These are phyloP conservation scores for Sugiyamaella sp. DNA, from an alignment of 1,139 yeast genomes.

Conservation along the genomic window DNA sequence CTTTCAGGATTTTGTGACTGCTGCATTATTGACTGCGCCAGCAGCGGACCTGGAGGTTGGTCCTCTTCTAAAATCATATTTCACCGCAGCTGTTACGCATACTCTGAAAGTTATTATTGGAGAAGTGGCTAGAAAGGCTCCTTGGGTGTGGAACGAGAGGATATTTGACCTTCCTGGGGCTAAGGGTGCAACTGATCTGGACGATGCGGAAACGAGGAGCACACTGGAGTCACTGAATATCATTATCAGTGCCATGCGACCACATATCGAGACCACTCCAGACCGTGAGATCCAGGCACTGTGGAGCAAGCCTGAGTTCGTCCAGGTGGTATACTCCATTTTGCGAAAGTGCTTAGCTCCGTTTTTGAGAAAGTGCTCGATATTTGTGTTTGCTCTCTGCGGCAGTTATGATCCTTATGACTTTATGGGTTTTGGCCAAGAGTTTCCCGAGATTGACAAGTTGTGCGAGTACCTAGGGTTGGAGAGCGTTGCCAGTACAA, in stretches of 20 bases:
- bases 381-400: slow-evolving; percentile 59
- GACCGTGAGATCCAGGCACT: slow-evolving; percentile 18
- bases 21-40: slow-evolving; percentile 19
- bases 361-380: slow-evolving; percentile 66
- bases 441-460: slow-evolving; percentile 56
- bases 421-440: slow-evolving; percentile 40
- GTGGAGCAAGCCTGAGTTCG: slow-evolving; percentile 31
- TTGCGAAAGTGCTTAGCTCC: slow-evolving; percentile 61
- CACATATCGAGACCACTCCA: slow-evolving; percentile 24
- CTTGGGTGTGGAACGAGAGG: slow-evolving; percentile 14
- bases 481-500: slow-evolving; percentile 46
- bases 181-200: slow-evolving; percentile 13
- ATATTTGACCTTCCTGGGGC: slow-evolving; percentile 13
- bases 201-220: slow-evolving; percentile 17
- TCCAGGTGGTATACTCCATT: slow-evolving; percentile 54
- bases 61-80: slow-evolving; percentile 13
- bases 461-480: slow-evolving; percentile 58
- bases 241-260: slow-evolving; percentile 26
- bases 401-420: slow-evolving; percentile 53
- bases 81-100: slow-evolving; percentile 8
- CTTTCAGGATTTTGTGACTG: slow-evolving; percentile 19
- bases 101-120: slow-evolving; percentile 3
- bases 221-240: slow-evolving; percentile 26
- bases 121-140: slow-evolving; percentile 7
- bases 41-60: slow-evolving; percentile 10